Percentiles rank a stretch among this genome's conserved stretches.
phyloP scores from a whole-genome alignment of 768 basidiomycete genomes.

The Rickenella mellea region DNA sequence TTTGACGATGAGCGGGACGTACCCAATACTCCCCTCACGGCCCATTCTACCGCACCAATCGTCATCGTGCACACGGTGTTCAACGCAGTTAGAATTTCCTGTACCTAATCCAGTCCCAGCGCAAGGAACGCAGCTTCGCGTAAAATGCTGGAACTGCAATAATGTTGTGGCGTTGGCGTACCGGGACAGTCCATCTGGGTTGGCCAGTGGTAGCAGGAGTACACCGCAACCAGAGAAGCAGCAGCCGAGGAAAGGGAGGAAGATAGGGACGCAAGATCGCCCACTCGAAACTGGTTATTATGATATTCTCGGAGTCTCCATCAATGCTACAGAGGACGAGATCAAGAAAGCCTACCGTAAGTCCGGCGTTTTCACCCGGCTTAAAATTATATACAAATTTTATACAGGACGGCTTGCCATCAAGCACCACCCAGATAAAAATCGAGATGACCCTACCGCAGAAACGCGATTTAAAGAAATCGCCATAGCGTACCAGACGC shows the following conservation, averaged over 20 bases:
- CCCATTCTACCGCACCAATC: constrained; percentile 58
- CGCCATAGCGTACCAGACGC: constrained; percentile 81
- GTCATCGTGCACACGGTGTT: constrained; percentile 53
- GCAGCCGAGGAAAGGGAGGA: constrained; percentile 53
- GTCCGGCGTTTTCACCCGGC: constrained; percentile 14
- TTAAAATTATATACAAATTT: not conserved
- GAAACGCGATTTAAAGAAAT: constrained; percentile 88
- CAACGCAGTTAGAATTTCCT: constrained; percentile 52
- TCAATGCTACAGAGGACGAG: constrained; percentile 72
- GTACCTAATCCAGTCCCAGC: constrained; percentile 51
- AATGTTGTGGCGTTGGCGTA: constrained; percentile 25
- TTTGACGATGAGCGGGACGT: constrained; percentile 37
- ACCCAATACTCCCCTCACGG: constrained; percentile 51
- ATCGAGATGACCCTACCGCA: constrained; percentile 75
- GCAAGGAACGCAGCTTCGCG: constrained; percentile 45
- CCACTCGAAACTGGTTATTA: constrained; percentile 90
- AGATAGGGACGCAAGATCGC: constrained; percentile 82
- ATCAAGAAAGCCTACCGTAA: constrained; percentile 87
- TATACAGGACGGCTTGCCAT: constrained; percentile 68
- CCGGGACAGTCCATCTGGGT: constrained; percentile 1
- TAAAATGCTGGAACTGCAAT: constrained; percentile 67
- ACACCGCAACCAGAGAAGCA: constrained; percentile 10
- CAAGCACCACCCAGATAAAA: constrained; percentile 90
- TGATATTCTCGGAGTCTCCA: constrained; percentile 68
- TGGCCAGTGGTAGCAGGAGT: constrained; percentile 4